These are phyloP conservation scores for Chlamydomonas sp. DNA, from an alignment of 139 green algal genomes.

Conservation along the genomic window DNA sequence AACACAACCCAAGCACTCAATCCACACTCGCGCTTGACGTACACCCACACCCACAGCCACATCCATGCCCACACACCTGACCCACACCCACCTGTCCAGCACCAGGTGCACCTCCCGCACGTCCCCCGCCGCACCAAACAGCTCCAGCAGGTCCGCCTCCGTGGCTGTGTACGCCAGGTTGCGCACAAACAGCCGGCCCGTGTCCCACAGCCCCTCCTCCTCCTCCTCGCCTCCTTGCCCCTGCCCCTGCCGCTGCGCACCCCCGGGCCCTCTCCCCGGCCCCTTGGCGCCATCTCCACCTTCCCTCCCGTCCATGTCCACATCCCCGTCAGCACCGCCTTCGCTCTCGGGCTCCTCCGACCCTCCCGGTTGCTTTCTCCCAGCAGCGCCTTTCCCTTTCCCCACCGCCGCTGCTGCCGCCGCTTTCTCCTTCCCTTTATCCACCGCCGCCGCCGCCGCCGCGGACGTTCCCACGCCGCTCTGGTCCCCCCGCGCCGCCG, in stretches of 20 bases:
- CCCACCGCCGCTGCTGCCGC: background rate
- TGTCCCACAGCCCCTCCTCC: slow-evolving; percentile 63
- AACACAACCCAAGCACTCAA: no score
- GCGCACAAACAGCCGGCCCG: slow-evolving; percentile 92
- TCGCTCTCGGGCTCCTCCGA: background rate
- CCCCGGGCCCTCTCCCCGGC: slow-evolving; percentile 1
- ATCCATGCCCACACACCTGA: background rate
- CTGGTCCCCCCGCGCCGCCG: slow-evolving; percentile 33
- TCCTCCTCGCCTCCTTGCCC: background rate
- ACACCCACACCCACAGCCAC: background rate
- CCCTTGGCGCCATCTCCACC: slow-evolving; percentile 27
- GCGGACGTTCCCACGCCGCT: slow-evolving; percentile 29
- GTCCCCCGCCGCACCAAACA: slow-evolving; percentile 83
- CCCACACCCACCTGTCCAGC: slow-evolving; percentile 70
- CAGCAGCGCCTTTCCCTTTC: background rate
- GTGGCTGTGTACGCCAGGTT: slow-evolving; percentile 93
- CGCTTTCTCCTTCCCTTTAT: background rate
- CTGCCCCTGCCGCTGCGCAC: background rate
- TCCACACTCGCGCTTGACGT: no score
- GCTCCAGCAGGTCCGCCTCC: slow-evolving; percentile 85
- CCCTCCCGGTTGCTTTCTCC: background rate
- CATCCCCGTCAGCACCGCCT: background rate
- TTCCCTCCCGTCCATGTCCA: background rate
- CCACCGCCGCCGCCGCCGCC: background rate
- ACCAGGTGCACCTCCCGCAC: slow-evolving; percentile 94